Base-by-base conservation (phyloP, 805 yeast genomes). In the Candida patagonica region DNA sequence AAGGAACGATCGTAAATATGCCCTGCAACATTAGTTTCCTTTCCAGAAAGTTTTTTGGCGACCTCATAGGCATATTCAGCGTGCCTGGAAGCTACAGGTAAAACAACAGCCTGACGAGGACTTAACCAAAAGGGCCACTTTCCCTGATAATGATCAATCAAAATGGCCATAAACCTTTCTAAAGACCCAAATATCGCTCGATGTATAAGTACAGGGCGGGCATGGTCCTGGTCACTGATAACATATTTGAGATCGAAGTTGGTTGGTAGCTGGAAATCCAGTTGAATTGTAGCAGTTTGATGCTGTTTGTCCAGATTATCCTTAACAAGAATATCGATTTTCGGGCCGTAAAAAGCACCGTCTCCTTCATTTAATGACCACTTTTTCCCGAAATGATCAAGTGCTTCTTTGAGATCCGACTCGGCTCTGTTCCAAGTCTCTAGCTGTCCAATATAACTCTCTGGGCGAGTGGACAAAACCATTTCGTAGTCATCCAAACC, bases 101-200 rank as follows among this genome's bases (percentile, higher is more conserved):
- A 68, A 2, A 92, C 68, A 29, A 82, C 68, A 0, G 89, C 92
- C 57, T 92, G 98, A 46, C 94, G 70, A 5, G 97, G 96, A 47
- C 80, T 85, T 32, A 92, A 56, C 98, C 98, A 92, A 57, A 92
- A 87, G 7, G 98, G 98, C 97, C 97, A 92, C 50, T 80, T 79
- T 0, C 97, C 98, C 42, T 75, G 74, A 57, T 78, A 85, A 48
- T 88, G 94, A 57, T 92, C 97, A 38, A 92, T 76, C 44, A 92
- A 65, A 43, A 92, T 73, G 1, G 97, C 96, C 62, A 92, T 63
- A 55, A 92, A 92, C 53, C 98, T 69, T 59, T 92, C 98, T 6
- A 92, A 68, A 0, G 96, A 87, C 0, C 98, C 98, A 57, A 86
- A 85, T 1, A 89, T 86, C 0, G 98, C 98, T 41, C 98, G 70